Evolutionary conservation across 148 eudicot genomes (phyloP), one percentile per base, ranked within the genome.

Genomic region (Pouteria glomerata): DNA sequence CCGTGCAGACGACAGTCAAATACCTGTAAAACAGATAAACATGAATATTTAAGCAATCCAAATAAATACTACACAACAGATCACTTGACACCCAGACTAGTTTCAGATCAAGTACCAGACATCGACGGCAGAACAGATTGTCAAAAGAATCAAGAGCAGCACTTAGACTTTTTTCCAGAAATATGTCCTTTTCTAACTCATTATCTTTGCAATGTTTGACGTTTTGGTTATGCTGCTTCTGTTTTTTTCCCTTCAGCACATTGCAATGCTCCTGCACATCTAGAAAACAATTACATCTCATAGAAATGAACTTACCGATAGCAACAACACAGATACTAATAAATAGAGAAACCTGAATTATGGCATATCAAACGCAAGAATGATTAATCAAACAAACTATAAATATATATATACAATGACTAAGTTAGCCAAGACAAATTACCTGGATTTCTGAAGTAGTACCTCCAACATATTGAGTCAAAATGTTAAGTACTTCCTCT

Each of bases 1-100:
- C 89, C 97, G 83, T 94, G 98, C 70, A 91, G 79, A 62, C 96
- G 96, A 71, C 98, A 94, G 71, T 94, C 93, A 85, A 94, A 94
- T 59, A 86, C 84, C 98, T 94, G 88, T 59, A 58, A 31, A 58
- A 52, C 55, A 69, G 63, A 69, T 44, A 31, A 39, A 30, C 30
- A 63, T 19, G 4, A 12, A 26, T 34, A 6, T 52, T 26, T 27
- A 69, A 56, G 34, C 63, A 62, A 69, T 63, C 42, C 4, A 52
- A 19, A 39, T 3, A 69, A n/a, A 57, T 3, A 21, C 39, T 39
- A 53, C 7, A 8, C 29, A n/a, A 45, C 16, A 60, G 21, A 47
- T n/a, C 10, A 33, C 31, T 6, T 6, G 13, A 60, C 1, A 29
- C 31, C 21, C 24, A 63, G 37, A 51, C 34, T 12, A 35, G 55